These are phyloP conservation scores for Naganishia vaughanmartiniae DNA, from an alignment of 768 basidiomycete genomes.

Conservation along the genomic window DNA sequence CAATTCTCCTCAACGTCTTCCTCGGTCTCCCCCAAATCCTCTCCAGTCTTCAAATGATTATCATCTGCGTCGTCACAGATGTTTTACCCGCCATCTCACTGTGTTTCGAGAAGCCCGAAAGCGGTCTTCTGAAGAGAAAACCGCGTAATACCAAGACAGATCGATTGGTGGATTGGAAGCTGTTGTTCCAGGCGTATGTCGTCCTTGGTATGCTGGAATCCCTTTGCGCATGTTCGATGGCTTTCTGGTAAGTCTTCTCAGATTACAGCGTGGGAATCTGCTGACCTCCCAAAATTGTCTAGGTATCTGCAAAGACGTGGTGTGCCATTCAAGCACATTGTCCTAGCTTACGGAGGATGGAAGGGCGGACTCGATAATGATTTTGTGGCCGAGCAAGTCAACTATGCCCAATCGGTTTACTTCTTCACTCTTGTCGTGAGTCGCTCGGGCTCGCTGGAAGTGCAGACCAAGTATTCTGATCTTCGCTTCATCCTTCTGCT, in stretches of 20 bases:
- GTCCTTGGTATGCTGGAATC: conserved; percentile 60
- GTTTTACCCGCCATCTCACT: conserved; percentile 61
- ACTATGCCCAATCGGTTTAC: conserved; percentile 59
- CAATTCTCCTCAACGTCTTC: conserved; percentile 60
- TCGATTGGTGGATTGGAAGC: conserved; percentile 59
- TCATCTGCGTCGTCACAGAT: conserved; percentile 64
- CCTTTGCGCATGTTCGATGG: conserved; percentile 58
- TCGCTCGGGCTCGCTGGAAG: neutral
- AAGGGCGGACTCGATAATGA: conserved; percentile 31
- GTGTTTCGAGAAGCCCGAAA: conserved; percentile 64
- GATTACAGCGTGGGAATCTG: conserved; percentile 11
- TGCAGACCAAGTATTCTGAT: no score
- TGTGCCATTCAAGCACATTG: conserved; percentile 37
- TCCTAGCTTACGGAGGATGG: conserved; percentile 22
- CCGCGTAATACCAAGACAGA: conserved; percentile 63
- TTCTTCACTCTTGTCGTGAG: conserved; percentile 54
- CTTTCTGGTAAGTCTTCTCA: conserved; percentile 52
- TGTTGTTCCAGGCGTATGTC: conserved; percentile 61
- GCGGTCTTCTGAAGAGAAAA: conserved; percentile 60
- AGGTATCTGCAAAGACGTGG: conserved; percentile 54
- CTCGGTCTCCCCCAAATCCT: conserved; percentile 63
- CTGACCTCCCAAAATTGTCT: neutral
- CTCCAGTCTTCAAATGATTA: conserved; percentile 58
- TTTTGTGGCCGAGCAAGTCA: conserved; percentile 48
- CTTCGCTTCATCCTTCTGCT: neutral